Base-by-base conservation (phyloP, 2,329 filamentous ascomycete species). In the Penicillium sp. region DNA sequence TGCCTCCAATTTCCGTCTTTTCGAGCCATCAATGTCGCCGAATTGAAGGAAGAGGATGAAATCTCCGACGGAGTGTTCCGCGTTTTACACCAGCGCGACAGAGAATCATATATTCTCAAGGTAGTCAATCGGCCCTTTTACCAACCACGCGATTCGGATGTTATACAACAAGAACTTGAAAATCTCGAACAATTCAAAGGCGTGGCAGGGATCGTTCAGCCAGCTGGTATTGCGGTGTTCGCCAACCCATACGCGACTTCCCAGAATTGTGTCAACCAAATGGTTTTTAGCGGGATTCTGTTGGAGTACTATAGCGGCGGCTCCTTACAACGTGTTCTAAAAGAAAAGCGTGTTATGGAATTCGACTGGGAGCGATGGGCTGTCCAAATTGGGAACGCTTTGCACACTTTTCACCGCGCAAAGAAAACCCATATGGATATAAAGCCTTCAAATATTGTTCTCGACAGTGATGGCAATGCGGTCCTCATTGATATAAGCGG, bases 401-500 rank as follows among this genome's bases (percentile, higher is more conserved):
- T 60, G 9, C 35, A 37, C 27, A 28, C 27, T 31, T 46, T 59
- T 29, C 56, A 60, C 33, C 5, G 19, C 13, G 46, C 47, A n/a
- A 25, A 40, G 4, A 50, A 53, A 53, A 55, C 52, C 19, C 54
- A 60, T 38, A 59, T 55, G 50, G 57, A 60, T 29, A 14, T 58
- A 10, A 56, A 61, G 41, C 52, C 57, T 48, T 59, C 50, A 36
- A 60, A 59, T 45, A 37, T 60, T 27, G 57, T 59, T 19, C 11
- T 61, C 19, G 54, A 60, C 19, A 9, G 13, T 9, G 30, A 45
- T 13, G 54, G 56, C 49, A 57, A 58, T 44, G 52, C 50, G 39
- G 40, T 59, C 10, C 13, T 59, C 16, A 60, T 62, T 35, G 57
- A 62, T 35, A 62, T 62, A 16, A 59, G 60, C 18, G 53, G 59